A percentile compares a stretch with the other conserved stretches of the same genome.
These are phyloP conservation scores for Ulota crispa DNA, from an alignment of 225 moss, liverwort and hornwort genomes.

Conservation along the genomic window DNA sequence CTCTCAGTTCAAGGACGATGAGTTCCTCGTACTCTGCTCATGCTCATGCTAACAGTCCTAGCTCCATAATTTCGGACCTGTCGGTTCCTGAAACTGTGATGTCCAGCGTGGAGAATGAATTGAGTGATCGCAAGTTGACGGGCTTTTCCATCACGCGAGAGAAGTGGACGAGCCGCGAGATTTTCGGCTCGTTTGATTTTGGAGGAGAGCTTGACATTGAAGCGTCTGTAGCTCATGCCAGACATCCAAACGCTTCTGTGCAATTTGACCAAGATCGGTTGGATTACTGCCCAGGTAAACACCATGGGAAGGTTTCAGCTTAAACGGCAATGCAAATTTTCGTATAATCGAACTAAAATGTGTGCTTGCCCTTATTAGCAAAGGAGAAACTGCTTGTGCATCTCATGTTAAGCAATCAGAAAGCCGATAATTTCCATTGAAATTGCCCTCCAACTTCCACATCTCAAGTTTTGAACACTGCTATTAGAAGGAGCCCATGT, in stretches of 20 bases:
- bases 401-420: too few species aligned
- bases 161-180: constrained; percentile 42
- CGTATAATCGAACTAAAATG: not conserved
- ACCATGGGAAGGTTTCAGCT: too few species aligned
- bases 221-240: constrained; percentile 18
- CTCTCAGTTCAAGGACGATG: constrained; percentile 13
- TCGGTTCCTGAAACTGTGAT: constrained; percentile 41
- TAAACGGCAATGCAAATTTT: too few species aligned
- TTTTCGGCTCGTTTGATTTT: constrained; percentile 41
- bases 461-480: too few species aligned
- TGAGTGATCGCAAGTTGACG: not conserved
- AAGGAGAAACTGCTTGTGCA: not conserved
- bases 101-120: constrained; percentile 39
- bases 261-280: not conserved
- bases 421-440: too few species aligned
- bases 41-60: constrained; percentile 36
- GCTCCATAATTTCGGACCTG: constrained; percentile 32
- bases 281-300: constrained; percentile 24
- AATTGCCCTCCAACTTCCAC: too few species aligned
- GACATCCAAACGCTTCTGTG: constrained; percentile 18
- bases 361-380: not conserved
- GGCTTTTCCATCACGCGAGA: constrained; percentile 32
- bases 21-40: not conserved
- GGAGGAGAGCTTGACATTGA: constrained; percentile 47
- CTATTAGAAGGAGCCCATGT: not conserved